Percentiles rank a stretch among this genome's conserved stretches.
Conservation (phyloP, 495 filamentous ascomycete genomes). For the Cenococcum geophilum region DNA sequence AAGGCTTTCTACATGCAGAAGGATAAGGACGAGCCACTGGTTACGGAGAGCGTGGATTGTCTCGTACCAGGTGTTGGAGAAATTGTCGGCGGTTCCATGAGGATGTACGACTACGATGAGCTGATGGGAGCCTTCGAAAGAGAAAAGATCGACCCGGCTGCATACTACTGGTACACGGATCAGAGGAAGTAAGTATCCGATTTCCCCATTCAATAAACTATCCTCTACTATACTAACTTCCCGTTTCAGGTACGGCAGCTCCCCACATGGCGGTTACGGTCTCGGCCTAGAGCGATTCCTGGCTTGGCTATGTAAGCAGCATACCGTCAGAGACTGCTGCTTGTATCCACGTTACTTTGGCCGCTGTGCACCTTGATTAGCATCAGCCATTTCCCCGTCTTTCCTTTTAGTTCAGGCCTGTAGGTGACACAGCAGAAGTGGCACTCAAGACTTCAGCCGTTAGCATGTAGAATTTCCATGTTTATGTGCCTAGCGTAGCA, state of each 20-base stretch:
- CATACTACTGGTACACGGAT: constrained; percentile 99
- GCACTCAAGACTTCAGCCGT: too few relatives aligned
- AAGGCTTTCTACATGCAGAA: constrained; percentile 99
- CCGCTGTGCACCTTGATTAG: constrained; percentile 73
- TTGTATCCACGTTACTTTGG: constrained; percentile 93
- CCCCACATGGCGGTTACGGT: constrained; percentile 92
- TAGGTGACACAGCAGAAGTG: too few relatives aligned
- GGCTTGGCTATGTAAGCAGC: constrained; percentile 89
- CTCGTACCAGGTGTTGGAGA: constrained; percentile 96
- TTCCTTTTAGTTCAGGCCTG: too few relatives aligned
- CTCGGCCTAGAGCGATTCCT: constrained; percentile 93
- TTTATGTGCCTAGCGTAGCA: not conserved
- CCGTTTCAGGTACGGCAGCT: constrained; percentile 72
- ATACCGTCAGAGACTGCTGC: constrained; percentile 82
- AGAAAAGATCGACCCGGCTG: constrained; percentile 74
- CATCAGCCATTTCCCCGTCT: not conserved
- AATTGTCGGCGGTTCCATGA: constrained; percentile 95
- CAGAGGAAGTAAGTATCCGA: constrained; percentile 76
- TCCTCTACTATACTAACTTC: constrained; percentile 29
- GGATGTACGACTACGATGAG: constrained; percentile 90
- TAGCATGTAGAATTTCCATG: too few relatives aligned
- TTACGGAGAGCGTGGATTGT: constrained; percentile 93
- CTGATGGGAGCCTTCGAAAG: constrained; percentile 81
- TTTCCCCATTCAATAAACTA: constrained; percentile 4
- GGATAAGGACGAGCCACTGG: constrained; percentile 69